A percentile compares a stretch with the other conserved stretches of the same genome.
phyloP scores from a whole-genome alignment of 768 basidiomycete species.

The Psilocybe sp. region DNA sequence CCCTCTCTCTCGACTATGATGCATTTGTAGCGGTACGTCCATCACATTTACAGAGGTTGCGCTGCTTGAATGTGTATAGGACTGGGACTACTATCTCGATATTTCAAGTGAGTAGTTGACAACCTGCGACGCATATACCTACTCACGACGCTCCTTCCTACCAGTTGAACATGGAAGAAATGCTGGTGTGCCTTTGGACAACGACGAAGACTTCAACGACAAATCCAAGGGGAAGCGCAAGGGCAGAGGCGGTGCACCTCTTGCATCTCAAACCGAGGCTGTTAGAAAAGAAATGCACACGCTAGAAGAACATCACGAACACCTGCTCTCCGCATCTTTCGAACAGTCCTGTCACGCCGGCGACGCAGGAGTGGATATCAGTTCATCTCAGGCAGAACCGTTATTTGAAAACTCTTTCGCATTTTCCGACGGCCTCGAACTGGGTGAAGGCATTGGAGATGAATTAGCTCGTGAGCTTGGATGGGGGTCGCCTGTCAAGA shows the following conservation, averaged over 20 bases:
- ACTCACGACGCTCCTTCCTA: not conserved
- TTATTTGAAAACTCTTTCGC: constrained; percentile 53
- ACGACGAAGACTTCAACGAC: constrained; percentile 16
- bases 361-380: constrained; percentile 25
- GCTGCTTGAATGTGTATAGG: constrained; percentile 30
- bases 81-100: constrained; percentile 63
- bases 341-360: constrained; percentile 49
- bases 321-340: constrained; percentile 64
- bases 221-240: constrained; percentile 23
- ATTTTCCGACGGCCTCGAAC: constrained; percentile 51
- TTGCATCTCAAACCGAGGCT: constrained; percentile 34
- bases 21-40: constrained; percentile 55
- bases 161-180: not conserved
- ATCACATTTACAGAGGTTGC: not conserved
- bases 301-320: constrained; percentile 68
- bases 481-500: constrained; percentile 38
- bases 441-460: constrained; percentile 53
- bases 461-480: constrained; percentile 77
- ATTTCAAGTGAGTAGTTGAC: constrained; percentile 34
- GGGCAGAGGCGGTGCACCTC: no score
- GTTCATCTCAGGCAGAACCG: constrained; percentile 55
- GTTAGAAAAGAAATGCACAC: constrained; percentile 56
- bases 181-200: not conserved
- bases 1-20: constrained; percentile 59
- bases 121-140: not conserved